Evolutionary conservation across 768 basidiomycete species (phyloP).

Genomic region (Kwoniella europaea): DNA sequence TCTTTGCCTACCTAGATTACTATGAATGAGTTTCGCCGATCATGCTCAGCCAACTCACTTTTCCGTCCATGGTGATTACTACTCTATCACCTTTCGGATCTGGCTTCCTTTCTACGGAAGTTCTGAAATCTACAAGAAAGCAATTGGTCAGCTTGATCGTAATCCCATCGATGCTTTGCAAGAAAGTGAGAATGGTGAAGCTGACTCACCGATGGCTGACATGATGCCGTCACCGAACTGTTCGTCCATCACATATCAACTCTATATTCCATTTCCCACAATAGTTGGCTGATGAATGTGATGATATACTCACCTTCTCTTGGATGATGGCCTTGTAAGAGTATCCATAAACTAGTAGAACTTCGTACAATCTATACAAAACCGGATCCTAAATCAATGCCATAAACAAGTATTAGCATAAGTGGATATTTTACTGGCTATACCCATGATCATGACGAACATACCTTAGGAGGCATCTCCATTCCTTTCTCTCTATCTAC

Average conservation of each 20-base stretch:
- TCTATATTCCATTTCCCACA: neutral
- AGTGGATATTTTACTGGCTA: neutral
- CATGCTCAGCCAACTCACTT: constrained; percentile 33
- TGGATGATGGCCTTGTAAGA: constrained; percentile 55
- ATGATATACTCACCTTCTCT: constrained; percentile 41
- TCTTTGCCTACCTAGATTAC: too few species aligned
- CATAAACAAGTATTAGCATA: too few species aligned
- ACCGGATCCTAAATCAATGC: constrained; percentile 44
- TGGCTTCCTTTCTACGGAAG: constrained; percentile 43
- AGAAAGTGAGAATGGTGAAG: neutral
- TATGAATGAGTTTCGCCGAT: neutral
- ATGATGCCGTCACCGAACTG: constrained; percentile 57
- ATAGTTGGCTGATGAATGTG: neutral
- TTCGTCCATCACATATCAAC: too few species aligned
- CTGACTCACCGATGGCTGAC: constrained; percentile 47
- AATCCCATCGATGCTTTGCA: neutral
- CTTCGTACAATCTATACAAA: constrained; percentile 53
- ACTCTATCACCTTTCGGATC: constrained; percentile 55
- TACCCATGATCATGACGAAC: neutral
- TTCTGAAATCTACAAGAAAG: constrained; percentile 37
- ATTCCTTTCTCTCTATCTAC: constrained; percentile 45
- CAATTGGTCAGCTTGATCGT: neutral
- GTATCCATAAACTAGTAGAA: constrained; percentile 53
- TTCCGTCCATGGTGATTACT: constrained; percentile 53
- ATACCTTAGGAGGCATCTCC: constrained; percentile 51